Evolutionary conservation across 179 eudicot genomes (phyloP).

Genomic region (Beta macrorhiza): DNA sequence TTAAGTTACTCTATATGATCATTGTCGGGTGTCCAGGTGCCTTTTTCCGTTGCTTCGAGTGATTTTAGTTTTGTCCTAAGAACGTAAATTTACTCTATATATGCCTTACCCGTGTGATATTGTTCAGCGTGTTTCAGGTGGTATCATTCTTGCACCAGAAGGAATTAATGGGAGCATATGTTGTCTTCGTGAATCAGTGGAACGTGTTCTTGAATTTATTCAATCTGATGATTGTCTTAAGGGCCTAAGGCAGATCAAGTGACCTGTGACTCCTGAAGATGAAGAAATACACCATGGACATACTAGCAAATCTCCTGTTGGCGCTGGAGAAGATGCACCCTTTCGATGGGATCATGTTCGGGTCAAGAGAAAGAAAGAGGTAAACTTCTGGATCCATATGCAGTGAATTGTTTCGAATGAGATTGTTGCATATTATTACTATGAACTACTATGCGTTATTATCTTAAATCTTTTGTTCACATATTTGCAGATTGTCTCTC

Average conservation of each 20-base stretch:
- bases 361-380: slow-evolving; percentile 96
- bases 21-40: not conserved
- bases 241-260: slow-evolving; percentile 78
- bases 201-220: slow-evolving; percentile 69
- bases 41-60: not conserved
- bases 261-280: slow-evolving; percentile 96
- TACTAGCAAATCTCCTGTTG: slow-evolving; percentile 85
- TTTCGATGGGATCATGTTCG: slow-evolving; percentile 99
- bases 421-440: not conserved
- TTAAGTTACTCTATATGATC: not conserved
- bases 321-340: slow-evolving; percentile 98
- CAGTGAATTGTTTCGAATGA: not conserved
- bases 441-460: not conserved
- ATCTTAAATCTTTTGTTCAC: slow-evolving; percentile 9
- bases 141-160: slow-evolving; percentile 97
- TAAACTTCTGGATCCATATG: slow-evolving; percentile 14
- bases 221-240: slow-evolving; percentile 70
- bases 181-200: slow-evolving; percentile 75
- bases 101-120: slow-evolving; percentile 71
- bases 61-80: not conserved
- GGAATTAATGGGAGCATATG: slow-evolving; percentile 98
- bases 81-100: slow-evolving; percentile 13
- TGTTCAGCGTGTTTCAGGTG: slow-evolving; percentile 97
- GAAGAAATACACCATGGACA: slow-evolving; percentile 98
- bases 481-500: slow-evolving; percentile 76